Conservation (phyloP, 23 red algal genomes). For the Gracilariopsis chorda region DNA sequence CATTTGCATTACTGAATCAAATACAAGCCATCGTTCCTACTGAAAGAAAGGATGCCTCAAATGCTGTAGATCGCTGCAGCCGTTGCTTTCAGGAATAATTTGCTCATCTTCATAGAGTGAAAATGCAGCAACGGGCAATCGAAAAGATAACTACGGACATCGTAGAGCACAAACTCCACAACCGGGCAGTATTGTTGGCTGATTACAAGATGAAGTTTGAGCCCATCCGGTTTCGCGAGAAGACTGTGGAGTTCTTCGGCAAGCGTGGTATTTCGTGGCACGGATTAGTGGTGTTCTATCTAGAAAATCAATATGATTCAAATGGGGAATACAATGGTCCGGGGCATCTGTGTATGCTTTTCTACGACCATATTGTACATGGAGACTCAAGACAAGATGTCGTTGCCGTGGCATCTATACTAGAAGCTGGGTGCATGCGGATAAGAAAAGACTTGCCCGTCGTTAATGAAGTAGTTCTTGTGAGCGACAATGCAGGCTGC, state of each 20-base stretch:
- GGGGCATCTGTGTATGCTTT: slow-evolving; percentile 11
- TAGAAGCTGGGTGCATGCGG: slow-evolving; percentile 16
- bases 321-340: background rate
- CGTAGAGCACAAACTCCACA: background rate
- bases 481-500: background rate
- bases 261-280: slow-evolving; percentile 31
- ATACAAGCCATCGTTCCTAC: background rate
- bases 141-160: background rate
- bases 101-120: background rate
- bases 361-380: slow-evolving; percentile 43
- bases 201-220: slow-evolving; percentile 58
- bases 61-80: background rate
- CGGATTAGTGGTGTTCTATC: slow-evolving; percentile 2
- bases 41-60: background rate
- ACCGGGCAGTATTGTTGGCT: background rate
- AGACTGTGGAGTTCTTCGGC: slow-evolving; percentile 17
- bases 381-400: background rate
- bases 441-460: background rate
- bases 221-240: slow-evolving; percentile 11
- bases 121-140: background rate
- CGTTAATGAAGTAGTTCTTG: background rate
- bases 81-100: background rate
- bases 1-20: background rate
- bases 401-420: background rate
- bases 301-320: background rate